Evolutionary conservation across 2,329 filamentous ascomycete genomes (phyloP).

Genomic region (Aspergillus spinulosporus): DNA sequence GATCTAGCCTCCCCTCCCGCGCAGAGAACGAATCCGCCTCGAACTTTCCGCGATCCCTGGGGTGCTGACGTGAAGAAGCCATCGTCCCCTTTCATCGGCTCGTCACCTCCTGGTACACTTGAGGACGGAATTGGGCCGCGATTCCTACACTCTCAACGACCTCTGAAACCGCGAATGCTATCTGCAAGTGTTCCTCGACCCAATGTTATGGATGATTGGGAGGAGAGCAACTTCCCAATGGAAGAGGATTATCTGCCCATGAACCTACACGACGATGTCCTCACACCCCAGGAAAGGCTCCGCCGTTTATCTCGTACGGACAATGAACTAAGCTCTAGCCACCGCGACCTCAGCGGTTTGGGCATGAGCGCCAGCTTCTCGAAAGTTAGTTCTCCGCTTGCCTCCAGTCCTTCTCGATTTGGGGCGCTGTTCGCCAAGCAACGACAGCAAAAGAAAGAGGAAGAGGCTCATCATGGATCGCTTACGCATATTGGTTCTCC

Average conservation of each 20-base stretch:
- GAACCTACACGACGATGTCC: slow-evolving; percentile 62
- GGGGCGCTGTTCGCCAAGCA: slow-evolving; percentile 58
- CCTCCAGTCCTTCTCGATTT: slow-evolving; percentile 64
- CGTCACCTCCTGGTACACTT: slow-evolving; percentile 61
- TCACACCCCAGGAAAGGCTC: slow-evolving; percentile 62
- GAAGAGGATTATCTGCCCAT: slow-evolving; percentile 87
- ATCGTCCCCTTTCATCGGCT: slow-evolving; percentile 49
- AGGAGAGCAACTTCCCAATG: slow-evolving; percentile 68
- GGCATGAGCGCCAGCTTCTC: slow-evolving; percentile 52
- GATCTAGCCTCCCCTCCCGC: slow-evolving; percentile 73
- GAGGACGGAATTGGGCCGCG: slow-evolving; percentile 68
- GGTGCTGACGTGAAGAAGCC: slow-evolving; percentile 69
- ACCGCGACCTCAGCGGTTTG: slow-evolving; percentile 52
- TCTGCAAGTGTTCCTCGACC: slow-evolving; percentile 61
- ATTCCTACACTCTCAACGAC: slow-evolving; percentile 66
- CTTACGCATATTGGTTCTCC: slow-evolving; percentile 66
- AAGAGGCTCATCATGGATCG: slow-evolving; percentile 48
- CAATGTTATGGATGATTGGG: slow-evolving; percentile 57
- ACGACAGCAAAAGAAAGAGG: slow-evolving; percentile 54
- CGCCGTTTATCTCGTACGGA: slow-evolving; percentile 61
- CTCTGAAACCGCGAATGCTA: slow-evolving; percentile 57
- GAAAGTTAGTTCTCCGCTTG: slow-evolving; percentile 57
- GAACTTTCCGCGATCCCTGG: slow-evolving; percentile 65
- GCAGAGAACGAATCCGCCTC: slow-evolving; percentile 63
- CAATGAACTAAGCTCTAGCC: slow-evolving; percentile 49